Base-by-base conservation (phyloP, 441 rosid species). In the Breynia disticha region DNA sequence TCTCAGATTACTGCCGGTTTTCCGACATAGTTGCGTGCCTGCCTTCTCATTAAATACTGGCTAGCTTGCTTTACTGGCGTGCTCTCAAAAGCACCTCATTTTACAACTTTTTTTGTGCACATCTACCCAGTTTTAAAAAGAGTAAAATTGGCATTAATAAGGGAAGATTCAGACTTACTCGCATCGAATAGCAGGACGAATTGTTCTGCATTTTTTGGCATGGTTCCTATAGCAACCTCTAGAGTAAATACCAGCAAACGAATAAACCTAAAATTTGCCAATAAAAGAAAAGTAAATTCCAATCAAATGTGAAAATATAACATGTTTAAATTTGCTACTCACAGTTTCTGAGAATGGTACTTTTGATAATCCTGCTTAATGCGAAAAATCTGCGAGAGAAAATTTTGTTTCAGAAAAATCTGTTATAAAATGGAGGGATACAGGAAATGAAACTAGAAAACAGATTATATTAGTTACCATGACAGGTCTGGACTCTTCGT, bases 361-460 rank as follows among this genome's bases (percentile, higher is more conserved):
- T 93, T 93, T 41, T 81, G 91, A 67, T 84, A 84, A 50, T 91
- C 97, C 69, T 88, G 90, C 71, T 88, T 93, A 14, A 88, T 75
- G 48, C 98, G 83, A 48, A 88, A 93, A 60, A 93, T 67, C 98
- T 93, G 76, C 50, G 17, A 32, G 35, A 53, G 44, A 59, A 41
- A 15, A 1, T 39, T 0, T n/a, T n/a, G n/a, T n/a, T n/a, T n/a
- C n/a, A n/a, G n/a, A n/a, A n/a, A n/a, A n/a, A n/a, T n/a, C n/a
- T n/a, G n/a, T n/a, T n/a, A n/a, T n/a, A n/a, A n/a, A n/a, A n/a
- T n/a, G n/a, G n/a, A n/a, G n/a, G n/a, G n/a, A n/a, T 44, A 48
- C 22, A 16, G 7, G 15, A 16, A 28, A 15, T 44, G 17, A 37
- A 59, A 49, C 0, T 11, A 4, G 2, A 1, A 17, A 39, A 22